These are phyloP conservation scores for Geosmithia flava DNA, from an alignment of 2,329 filamentous ascomycete genomes.

Conservation along the genomic window DNA sequence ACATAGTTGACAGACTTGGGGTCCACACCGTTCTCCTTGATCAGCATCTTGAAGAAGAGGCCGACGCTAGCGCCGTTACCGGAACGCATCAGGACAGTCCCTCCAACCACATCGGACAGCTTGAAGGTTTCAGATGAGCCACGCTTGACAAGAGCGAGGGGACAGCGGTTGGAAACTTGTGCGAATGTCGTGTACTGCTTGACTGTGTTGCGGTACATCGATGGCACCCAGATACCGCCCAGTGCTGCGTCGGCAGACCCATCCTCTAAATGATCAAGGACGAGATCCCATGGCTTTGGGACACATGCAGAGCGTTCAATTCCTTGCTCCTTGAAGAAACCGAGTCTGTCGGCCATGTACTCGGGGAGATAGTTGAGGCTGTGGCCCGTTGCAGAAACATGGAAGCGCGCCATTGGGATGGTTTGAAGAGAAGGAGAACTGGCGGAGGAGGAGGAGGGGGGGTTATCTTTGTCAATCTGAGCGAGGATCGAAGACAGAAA, in stretches of 20 bases:
- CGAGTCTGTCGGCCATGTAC: neutral
- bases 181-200: neutral
- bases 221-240: neutral
- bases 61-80: neutral
- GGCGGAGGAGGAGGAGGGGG: too few species aligned
- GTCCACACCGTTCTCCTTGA: neutral
- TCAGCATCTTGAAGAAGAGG: neutral
- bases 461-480: too few species aligned
- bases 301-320: neutral
- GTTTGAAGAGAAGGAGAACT: too few species aligned
- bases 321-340: neutral
- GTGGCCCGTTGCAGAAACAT: neutral
- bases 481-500: too few species aligned
- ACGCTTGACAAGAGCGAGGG: neutral
- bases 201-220: neutral
- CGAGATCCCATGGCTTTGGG: neutral
- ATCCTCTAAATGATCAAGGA: neutral
- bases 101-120: neutral
- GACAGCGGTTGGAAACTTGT: neutral
- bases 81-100: neutral
- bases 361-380: constrained; percentile 1
- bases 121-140: neutral
- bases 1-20: neutral
- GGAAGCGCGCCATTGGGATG: neutral
- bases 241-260: neutral